Percentiles rank a stretch among this genome's conserved stretches.
These are phyloP conservation scores for Elymus sibiricus DNA, from an alignment of 176 grass and related monocot species.

Conservation along the genomic window DNA sequence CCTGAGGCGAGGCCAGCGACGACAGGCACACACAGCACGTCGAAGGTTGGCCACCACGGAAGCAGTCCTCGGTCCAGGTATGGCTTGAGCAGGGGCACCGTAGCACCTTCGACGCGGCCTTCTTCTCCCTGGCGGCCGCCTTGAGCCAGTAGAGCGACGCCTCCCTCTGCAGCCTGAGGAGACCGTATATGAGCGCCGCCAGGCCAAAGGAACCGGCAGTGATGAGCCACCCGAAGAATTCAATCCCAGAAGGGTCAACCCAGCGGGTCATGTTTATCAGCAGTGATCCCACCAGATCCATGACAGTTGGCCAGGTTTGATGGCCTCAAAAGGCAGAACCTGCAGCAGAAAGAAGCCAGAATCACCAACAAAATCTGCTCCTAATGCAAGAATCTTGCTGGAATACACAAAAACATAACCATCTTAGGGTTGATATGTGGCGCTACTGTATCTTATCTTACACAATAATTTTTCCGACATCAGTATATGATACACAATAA, in stretches of 20 bases:
- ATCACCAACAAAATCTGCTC: neutral
- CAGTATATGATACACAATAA: neutral
- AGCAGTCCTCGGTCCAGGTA: conserved; percentile 48
- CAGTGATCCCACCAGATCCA: conserved; percentile 57
- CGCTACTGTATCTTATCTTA: neutral
- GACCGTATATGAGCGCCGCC: conserved; percentile 50
- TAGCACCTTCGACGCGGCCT: conserved; percentile 31
- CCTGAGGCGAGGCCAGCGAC: conserved; percentile 25
- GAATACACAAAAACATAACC: neutral
- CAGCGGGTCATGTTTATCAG: conserved; percentile 40
- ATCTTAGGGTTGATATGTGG: neutral
- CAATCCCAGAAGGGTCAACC: conserved; percentile 36
- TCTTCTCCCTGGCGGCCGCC: conserved; percentile 66
- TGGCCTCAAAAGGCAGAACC: neutral
- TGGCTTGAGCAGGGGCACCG: conserved; percentile 71
- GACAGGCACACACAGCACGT: conserved; percentile 73
- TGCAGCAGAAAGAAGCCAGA: conserved; percentile 25
- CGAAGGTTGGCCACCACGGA: conserved; percentile 41
- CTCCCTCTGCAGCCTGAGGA: conserved; percentile 68
- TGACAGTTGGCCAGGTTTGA: conserved; percentile 29
- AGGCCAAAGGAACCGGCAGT: conserved; percentile 65
- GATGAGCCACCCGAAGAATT: conserved; percentile 56
- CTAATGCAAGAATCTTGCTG: neutral
- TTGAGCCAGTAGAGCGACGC: conserved; percentile 75
- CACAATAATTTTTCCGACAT: neutral